These are phyloP conservation scores for Conticribra weissflogii DNA, from an alignment of 108 stramenopile species.

Conservation along the genomic window DNA sequence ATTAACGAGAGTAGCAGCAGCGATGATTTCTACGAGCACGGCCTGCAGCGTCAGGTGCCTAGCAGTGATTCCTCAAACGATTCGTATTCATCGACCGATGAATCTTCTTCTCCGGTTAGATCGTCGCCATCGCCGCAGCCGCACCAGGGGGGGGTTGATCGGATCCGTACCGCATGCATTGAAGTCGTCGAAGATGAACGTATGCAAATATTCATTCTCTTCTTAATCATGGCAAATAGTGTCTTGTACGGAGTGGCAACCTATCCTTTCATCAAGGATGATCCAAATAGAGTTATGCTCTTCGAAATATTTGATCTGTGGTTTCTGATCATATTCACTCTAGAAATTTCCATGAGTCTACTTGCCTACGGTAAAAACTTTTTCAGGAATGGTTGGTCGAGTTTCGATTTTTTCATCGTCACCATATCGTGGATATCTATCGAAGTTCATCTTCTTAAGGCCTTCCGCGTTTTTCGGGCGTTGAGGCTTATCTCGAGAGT, in stretches of 20 bases:
- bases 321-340: conserved; percentile 70
- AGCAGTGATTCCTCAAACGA: too few relatives aligned
- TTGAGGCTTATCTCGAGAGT: conserved; percentile 47
- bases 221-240: conserved; percentile 64
- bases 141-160: not conserved
- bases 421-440: conserved; percentile 32
- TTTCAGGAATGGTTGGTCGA: conserved; percentile 58
- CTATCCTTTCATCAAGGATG: conserved; percentile 52
- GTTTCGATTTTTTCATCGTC: conserved; percentile 55
- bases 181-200: conserved; percentile 53
- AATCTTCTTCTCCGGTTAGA: not conserved
- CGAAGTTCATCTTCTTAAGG: conserved; percentile 20
- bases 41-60: too few relatives aligned
- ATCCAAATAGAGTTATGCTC: conserved; percentile 26
- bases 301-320: conserved; percentile 56
- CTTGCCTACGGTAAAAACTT: conserved; percentile 57
- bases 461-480: conserved; percentile 54
- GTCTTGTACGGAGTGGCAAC: conserved; percentile 75
- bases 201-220: conserved; percentile 58
- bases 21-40: too few relatives aligned
- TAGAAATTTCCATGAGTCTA: conserved; percentile 63
- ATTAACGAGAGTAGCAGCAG: too few relatives aligned
- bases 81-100: not conserved
- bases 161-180: conserved; percentile 15
- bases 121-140: not conserved